Conservation (phyloP, 2,329 filamentous ascomycete species). For the Fusarium continuum region DNA sequence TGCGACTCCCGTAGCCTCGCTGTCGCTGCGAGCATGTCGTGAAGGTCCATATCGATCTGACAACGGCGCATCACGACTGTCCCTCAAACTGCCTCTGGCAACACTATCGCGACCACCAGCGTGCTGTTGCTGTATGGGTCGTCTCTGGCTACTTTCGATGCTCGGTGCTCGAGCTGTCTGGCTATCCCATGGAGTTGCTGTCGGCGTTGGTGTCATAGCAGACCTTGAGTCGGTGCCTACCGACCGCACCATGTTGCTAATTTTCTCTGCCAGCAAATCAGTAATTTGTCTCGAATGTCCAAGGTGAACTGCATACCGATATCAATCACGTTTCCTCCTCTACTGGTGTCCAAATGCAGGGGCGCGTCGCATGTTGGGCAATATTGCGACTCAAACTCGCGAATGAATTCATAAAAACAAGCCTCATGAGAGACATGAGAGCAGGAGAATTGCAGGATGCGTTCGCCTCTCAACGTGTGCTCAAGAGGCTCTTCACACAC, state of each 20-base stretch:
- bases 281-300: conserved; percentile 35
- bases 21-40: conserved; percentile 79
- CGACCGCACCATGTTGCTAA: conserved; percentile 90
- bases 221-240: conserved; percentile 71
- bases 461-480: conserved; percentile 92
- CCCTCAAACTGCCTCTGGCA: conserved; percentile 54
- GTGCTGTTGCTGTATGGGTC: conserved; percentile 42
- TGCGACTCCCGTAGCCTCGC: conserved; percentile 75
- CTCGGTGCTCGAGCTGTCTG: conserved; percentile 66
- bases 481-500: conserved; percentile 97
- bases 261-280: conserved; percentile 74
- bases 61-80: conserved; percentile 58
- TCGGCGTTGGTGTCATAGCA: conserved; percentile 63
- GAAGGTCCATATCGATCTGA: conserved; percentile 58
- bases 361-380: conserved; percentile 95
- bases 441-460: conserved; percentile 94
- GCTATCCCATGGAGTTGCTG: conserved; percentile 72
- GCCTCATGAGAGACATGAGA: conserved; percentile 97
- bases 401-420: conserved; percentile 98
- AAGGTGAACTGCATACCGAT: conserved; percentile 68
- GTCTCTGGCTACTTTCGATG: conserved; percentile 52
- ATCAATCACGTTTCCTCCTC: conserved; percentile 91
- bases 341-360: conserved; percentile 88
- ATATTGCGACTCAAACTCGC: conserved; percentile 91
- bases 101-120: conserved; percentile 48